Conservation (phyloP, 495 filamentous ascomycete species). For the Podospora pseudocomata region DNA sequence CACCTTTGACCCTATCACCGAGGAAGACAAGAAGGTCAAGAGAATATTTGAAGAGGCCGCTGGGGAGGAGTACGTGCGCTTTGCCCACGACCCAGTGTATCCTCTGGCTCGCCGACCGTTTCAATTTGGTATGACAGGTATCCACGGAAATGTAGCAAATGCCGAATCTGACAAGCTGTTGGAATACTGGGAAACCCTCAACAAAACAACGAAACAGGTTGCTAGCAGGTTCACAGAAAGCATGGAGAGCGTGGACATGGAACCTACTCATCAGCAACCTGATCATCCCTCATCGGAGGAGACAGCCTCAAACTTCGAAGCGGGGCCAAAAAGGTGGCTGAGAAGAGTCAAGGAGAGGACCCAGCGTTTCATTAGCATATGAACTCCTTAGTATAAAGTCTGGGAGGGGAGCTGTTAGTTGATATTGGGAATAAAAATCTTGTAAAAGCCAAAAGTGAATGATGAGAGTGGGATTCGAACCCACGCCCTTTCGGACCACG, state of each 20-base stretch:
- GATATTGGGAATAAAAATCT: not conserved
- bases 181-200: too few relatives aligned
- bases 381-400: not conserved
- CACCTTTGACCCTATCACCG: not conserved
- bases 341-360: not conserved
- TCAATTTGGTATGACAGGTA: not conserved
- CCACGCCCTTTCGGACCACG: constrained; percentile 40
- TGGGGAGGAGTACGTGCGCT: constrained; percentile 3
- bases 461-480: constrained; percentile 41
- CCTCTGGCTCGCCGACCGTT: constrained; percentile 6
- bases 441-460: constrained; percentile 9
- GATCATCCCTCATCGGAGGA: too few relatives aligned
- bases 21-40: constrained; percentile 6
- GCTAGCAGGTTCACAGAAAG: too few relatives aligned
- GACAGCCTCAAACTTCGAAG: too few relatives aligned
- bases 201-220: too few relatives aligned
- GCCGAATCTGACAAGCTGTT: too few relatives aligned
- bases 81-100: constrained; percentile 5
- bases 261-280: too few relatives aligned
- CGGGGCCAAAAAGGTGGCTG: too few relatives aligned
- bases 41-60: constrained; percentile 7
- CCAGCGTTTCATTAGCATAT: not conserved
- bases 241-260: too few relatives aligned
- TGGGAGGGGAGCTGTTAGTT: too few relatives aligned
- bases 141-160: too few relatives aligned